phyloP scores from a whole-genome alignment of 352 stramenopile species.

The Halophytophthora batemanensis region DNA sequence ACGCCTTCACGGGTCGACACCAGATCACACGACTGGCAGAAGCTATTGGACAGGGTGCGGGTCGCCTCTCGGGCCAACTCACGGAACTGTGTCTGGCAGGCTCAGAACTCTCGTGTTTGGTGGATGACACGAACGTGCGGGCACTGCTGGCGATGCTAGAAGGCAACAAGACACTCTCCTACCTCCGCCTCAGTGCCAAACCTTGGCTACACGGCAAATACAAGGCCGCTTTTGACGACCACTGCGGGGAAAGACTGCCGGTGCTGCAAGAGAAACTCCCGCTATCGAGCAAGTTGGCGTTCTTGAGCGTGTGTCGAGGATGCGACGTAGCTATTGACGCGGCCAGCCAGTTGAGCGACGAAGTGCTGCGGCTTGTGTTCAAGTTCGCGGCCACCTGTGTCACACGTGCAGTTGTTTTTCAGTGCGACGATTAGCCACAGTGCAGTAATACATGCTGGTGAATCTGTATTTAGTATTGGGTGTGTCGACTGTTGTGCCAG shows the following conservation, averaged over 20 bases:
- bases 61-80: constrained; percentile 9
- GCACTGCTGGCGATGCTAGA: constrained; percentile 18
- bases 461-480: too few species aligned
- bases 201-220: constrained; percentile 12
- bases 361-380: constrained; percentile 20
- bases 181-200: constrained; percentile 19
- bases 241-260: constrained; percentile 19
- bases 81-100: constrained; percentile 22
- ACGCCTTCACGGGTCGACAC: constrained; percentile 14
- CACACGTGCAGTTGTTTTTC: constrained; percentile 16
- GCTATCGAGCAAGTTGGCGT: constrained; percentile 11
- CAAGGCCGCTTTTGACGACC: constrained; percentile 8
- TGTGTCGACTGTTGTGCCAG: too few species aligned
- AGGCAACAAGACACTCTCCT: constrained; percentile 22
- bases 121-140: constrained; percentile 22
- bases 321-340: not conserved
- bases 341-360: constrained; percentile 13
- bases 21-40: constrained; percentile 13
- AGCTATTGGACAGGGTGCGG: constrained; percentile 5
- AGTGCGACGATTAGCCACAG: constrained; percentile 23
- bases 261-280: constrained; percentile 18
- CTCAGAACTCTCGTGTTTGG: constrained; percentile 17
- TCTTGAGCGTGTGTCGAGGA: constrained; percentile 16
- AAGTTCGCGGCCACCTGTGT: constrained; percentile 19
- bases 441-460: too few species aligned